phyloP scores from a whole-genome alignment of 345 rosid species.

The Angophora floribunda region DNA sequence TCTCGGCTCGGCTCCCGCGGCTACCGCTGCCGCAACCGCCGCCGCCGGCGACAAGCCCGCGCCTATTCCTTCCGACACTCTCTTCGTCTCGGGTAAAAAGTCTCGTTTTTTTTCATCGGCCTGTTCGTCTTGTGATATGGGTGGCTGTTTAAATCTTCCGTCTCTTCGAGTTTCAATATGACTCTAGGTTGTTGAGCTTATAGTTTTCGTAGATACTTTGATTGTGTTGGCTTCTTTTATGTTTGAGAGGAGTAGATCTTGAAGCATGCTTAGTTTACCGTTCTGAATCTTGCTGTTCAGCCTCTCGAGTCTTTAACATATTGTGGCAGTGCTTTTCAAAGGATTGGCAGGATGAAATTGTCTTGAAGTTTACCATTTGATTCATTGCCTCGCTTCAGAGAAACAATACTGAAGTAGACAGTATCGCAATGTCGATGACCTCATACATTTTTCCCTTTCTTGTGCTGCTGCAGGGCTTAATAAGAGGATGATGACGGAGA shows the following conservation, averaged over 20 bases:
- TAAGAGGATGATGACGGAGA: constrained; percentile 38
- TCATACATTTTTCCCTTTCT: background rate
- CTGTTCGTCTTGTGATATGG: background rate
- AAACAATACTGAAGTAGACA: background rate
- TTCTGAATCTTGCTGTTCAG: background rate
- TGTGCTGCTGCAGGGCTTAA: constrained; percentile 25
- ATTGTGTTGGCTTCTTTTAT: background rate
- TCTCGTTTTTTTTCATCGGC: background rate
- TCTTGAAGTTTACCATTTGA: background rate
- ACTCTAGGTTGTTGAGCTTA: background rate
- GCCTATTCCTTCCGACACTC: constrained; percentile 4
- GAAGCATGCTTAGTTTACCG: background rate
- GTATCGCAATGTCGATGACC: background rate
- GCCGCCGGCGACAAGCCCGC: background rate
- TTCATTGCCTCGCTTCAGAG: background rate
- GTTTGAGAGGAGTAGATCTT: background rate
- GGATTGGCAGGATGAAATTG: background rate
- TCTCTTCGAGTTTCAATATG: background rate
- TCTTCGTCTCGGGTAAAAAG: constrained; percentile 9
- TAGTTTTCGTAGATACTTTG: background rate
- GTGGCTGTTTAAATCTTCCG: background rate
- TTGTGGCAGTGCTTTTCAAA: background rate
- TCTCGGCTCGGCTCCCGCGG: background rate
- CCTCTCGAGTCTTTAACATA: background rate
- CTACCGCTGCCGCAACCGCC: background rate